A percentile compares a stretch with the other conserved stretches of the same genome.
phyloP scores from a whole-genome alignment of 495 filamentous ascomycete species.

The Xylaria flabelliformis region DNA sequence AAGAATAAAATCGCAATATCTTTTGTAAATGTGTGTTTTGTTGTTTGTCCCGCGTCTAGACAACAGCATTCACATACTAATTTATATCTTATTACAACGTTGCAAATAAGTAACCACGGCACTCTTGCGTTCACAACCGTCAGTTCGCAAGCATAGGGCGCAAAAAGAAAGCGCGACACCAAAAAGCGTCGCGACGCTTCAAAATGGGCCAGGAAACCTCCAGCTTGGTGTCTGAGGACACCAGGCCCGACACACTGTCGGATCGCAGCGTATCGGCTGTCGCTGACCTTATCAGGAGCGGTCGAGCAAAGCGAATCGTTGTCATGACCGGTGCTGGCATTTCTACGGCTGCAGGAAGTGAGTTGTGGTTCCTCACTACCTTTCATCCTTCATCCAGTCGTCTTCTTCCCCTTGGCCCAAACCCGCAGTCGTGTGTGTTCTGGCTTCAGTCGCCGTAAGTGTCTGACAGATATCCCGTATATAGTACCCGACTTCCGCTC shows the following conservation, averaged over 20 bases:
- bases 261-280: slow-evolving; percentile 72
- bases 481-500: slow-evolving; percentile 77
- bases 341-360: slow-evolving; percentile 64
- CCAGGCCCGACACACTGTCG: slow-evolving; percentile 66
- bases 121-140: background rate
- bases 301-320: slow-evolving; percentile 70
- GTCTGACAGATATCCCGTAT: slow-evolving; percentile 36
- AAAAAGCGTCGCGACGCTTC: slow-evolving; percentile 41
- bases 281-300: slow-evolving; percentile 75
- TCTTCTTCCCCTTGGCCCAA: too few species aligned
- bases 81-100: background rate
- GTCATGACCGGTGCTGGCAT: slow-evolving; percentile 78
- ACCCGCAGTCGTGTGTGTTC: too few species aligned
- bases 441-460: background rate
- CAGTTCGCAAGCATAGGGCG: slow-evolving; percentile 37
- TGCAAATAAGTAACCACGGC: background rate
- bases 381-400: background rate
- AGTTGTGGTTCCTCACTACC: slow-evolving; percentile 24
- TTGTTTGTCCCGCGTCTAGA: background rate
- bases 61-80: background rate
- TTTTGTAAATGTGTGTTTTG: background rate
- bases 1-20: background rate
- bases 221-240: slow-evolving; percentile 24
- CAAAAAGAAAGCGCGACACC: slow-evolving; percentile 36
- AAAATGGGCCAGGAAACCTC: slow-evolving; percentile 58